A percentile compares a stretch with the other conserved stretches of the same genome.
Evolutionary conservation across 169 alveolate genomes (phyloP).

Genomic region (Miamiensis avidus): DNA sequence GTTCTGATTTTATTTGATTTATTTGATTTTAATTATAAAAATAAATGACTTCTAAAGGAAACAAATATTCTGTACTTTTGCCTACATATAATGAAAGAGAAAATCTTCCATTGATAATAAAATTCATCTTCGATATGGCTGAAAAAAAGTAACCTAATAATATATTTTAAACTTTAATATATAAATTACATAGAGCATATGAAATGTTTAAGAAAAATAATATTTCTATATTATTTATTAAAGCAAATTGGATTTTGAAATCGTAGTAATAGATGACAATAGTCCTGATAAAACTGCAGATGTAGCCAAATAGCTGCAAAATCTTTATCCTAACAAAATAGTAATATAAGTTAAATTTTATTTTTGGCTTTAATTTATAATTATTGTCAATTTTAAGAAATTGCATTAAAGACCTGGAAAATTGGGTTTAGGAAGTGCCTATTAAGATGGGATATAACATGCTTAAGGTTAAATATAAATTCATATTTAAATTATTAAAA

Average conservation of each 20-base stretch:
- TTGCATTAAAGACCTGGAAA: conserved; percentile 92
- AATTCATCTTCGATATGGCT: conserved; percentile 86
- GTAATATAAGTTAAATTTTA: conserved; percentile 46
- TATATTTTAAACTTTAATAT: no score
- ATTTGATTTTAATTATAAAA: no score
- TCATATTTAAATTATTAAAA: background rate
- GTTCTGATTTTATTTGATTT: no score
- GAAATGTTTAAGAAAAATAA: background rate
- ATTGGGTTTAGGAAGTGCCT: conserved; percentile 96
- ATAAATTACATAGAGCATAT: no score
- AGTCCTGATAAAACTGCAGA: conserved; percentile 95
- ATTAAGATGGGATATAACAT: conserved; percentile 92
- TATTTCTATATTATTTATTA: background rate
- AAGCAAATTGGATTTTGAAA: conserved; percentile 87
- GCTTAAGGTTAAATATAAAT: background rate
- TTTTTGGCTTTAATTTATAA: no score
- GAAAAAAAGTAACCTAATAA: conserved; percentile 64
- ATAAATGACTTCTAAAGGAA: background rate
- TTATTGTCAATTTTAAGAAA: background rate
- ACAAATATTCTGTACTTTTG: conserved; percentile 89
- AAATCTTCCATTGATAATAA: conserved; percentile 91
- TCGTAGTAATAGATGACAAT: conserved; percentile 95
- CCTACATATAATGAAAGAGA: conserved; percentile 97
- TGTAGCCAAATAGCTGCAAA: conserved; percentile 84
- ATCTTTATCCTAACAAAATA: conserved; percentile 84